Base-by-base conservation (phyloP, 2,329 filamentous ascomycete genomes). In the Aspergillus amoenus region DNA sequence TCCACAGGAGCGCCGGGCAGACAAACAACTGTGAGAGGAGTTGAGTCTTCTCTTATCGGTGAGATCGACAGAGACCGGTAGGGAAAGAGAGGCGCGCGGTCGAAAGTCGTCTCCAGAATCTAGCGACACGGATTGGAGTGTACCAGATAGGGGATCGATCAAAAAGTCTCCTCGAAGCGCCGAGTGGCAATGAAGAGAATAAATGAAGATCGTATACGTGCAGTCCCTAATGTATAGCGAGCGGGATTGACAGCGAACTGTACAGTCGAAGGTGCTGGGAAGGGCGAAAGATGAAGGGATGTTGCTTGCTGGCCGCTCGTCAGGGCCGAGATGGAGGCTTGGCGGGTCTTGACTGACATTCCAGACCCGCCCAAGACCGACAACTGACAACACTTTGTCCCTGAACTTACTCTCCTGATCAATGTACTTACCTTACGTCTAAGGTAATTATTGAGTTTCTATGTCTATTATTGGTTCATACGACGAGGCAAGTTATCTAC, bases 241-340 rank as follows among this genome's bases (percentile, higher is more conserved):
- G 49, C 52, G 58, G 47, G 50, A 41, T 42, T 47, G 56, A 51
- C 52, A 47, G 24, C 6, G 34, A 52, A 43, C 37, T 45, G 39
- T 30, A 54, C 18, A 39, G 45, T n/a, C 5, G 18, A 24, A 32
- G 40, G 13, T 30, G 27, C 13, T 21, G 24, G 22, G 13, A 12
- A 27, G 41, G 34, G 43, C 32, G 46, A 27, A 32, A 30, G 43
- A 37, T 32, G 44, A 55, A 43, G 17, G 46, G 47, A 45, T 30
- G 53, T 22, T 44, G 27, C 34, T 24, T 43, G 32, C 27, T 30
- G 22, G 32, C 32, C 32, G 22, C 9, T 45, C 15, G 49, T 34
- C 13, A 27, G 27, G 30, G 24, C 44, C 40, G 41, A 52, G 27
- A 52, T 39, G 17, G 41, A 52, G 49, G 45, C 49, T 52, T 52